phyloP scores from a whole-genome alignment of 768 basidiomycete genomes.

The Hericium rajendrae region DNA sequence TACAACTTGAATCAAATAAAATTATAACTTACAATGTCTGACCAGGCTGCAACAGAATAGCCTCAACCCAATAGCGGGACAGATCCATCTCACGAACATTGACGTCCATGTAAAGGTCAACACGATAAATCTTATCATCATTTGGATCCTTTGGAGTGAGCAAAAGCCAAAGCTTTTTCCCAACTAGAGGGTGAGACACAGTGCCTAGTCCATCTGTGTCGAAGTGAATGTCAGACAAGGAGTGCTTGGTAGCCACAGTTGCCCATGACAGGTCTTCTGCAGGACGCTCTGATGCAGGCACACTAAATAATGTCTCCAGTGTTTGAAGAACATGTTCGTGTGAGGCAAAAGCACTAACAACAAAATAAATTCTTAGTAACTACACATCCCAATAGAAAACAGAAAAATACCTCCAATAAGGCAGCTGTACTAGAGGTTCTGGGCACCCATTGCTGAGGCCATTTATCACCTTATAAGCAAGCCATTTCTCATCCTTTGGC shows the following conservation, averaged over 20 bases:
- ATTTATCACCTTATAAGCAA: too few species aligned
- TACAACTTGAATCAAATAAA: not conserved
- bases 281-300: too few species aligned
- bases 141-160: not conserved
- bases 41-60: not conserved
- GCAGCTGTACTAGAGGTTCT: too few species aligned
- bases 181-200: not conserved
- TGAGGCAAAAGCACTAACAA: too few species aligned
- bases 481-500: too few species aligned
- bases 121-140: not conserved
- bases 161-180: not conserved
- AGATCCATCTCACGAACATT: not conserved
- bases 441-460: too few species aligned
- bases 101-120: not conserved
- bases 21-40: not conserved
- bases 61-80: not conserved
- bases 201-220: not conserved
- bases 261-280: not conserved
- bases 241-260: not conserved
- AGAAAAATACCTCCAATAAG: too few species aligned
- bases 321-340: too few species aligned
- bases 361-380: too few species aligned
- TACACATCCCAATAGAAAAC: too few species aligned
- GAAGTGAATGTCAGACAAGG: not conserved
- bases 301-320: too few species aligned